phyloP scores from a whole-genome alignment of 257 asterid genomes.

The Solanum tacnaense region DNA sequence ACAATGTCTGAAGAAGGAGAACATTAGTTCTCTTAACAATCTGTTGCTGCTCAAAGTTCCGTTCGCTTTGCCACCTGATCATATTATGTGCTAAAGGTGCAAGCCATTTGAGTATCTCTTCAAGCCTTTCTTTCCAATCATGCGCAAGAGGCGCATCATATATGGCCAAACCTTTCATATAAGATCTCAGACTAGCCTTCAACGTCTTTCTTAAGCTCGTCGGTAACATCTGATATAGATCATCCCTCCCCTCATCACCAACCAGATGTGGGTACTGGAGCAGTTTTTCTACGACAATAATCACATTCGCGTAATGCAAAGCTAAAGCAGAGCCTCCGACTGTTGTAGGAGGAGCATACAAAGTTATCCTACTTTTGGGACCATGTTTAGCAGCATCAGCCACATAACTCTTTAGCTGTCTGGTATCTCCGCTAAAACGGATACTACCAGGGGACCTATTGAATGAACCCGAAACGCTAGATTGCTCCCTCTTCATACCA shows the following conservation, averaged over 20 bases:
- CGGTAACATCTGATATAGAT: slow-evolving; percentile 86
- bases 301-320: slow-evolving; percentile 75
- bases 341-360: slow-evolving; percentile 47
- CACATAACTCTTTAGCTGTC: slow-evolving; percentile 12
- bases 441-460: slow-evolving; percentile 13
- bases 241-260: slow-evolving; percentile 90
- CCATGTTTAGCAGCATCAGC: slow-evolving; percentile 16
- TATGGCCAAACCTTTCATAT: slow-evolving; percentile 47
- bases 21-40: slow-evolving; percentile 64
- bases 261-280: slow-evolving; percentile 80
- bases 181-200: slow-evolving; percentile 48
- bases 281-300: slow-evolving; percentile 68
- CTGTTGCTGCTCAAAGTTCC: slow-evolving; percentile 85
- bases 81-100: slow-evolving; percentile 83
- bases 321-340: slow-evolving; percentile 90
- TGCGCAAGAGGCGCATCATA: slow-evolving; percentile 86
- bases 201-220: slow-evolving; percentile 59
- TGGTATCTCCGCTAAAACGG: slow-evolving; percentile 11
- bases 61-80: slow-evolving; percentile 92
- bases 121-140: slow-evolving; percentile 73
- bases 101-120: slow-evolving; percentile 48
- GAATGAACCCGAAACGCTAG: slow-evolving; percentile 10
- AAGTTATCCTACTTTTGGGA: slow-evolving; percentile 29
- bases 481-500: slow-evolving; percentile 27
- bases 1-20: slow-evolving; percentile 72